Evolutionary conservation across 768 basidiomycete species (phyloP).

Genomic region (Favolaschia claudopus): DNA sequence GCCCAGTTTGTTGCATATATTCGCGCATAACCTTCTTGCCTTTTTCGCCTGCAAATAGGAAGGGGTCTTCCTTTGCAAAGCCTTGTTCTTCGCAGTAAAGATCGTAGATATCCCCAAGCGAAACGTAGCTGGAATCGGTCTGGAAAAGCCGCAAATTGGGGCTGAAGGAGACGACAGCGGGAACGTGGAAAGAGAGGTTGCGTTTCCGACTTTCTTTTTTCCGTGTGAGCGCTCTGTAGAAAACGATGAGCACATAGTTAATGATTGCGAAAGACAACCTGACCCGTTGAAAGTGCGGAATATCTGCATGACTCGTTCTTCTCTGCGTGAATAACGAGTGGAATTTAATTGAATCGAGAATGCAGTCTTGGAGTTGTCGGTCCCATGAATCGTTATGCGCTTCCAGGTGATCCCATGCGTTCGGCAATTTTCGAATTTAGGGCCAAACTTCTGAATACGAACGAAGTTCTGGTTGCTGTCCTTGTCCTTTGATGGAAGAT

Average conservation of each 20-base stretch:
- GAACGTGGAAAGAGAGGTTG: conserved; percentile 91
- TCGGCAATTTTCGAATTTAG: conserved; percentile 90
- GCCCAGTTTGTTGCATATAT: conserved; percentile 55
- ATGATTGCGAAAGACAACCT: conserved; percentile 26
- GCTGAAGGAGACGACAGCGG: conserved; percentile 84
- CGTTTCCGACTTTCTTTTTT: conserved; percentile 95
- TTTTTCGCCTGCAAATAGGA: conserved; percentile 87
- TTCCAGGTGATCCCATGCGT: conserved; percentile 88
- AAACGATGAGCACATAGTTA: conserved; percentile 8
- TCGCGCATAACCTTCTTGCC: conserved; percentile 73
- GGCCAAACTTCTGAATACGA: conserved; percentile 88
- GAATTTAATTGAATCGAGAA: conserved; percentile 93
- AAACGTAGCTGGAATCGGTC: conserved; percentile 90
- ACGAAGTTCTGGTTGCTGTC: conserved; percentile 92
- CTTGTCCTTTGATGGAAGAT: conserved; percentile 72
- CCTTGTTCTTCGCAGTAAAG: conserved; percentile 79
- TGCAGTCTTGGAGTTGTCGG: conserved; percentile 86
- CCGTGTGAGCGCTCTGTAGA: conserved; percentile 73
- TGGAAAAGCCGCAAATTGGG: conserved; percentile 87
- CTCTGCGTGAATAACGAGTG: conserved; percentile 84
- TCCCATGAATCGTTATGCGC: conserved; percentile 89
- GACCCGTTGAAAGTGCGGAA: conserved; percentile 96
- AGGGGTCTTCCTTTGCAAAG: conserved; percentile 86
- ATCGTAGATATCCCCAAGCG: conserved; percentile 94
- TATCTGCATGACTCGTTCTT: conserved; percentile 91